phyloP scores from a whole-genome alignment of 2,329 filamentous ascomycete species.

The Aspergillus pseudoviridinutans region DNA sequence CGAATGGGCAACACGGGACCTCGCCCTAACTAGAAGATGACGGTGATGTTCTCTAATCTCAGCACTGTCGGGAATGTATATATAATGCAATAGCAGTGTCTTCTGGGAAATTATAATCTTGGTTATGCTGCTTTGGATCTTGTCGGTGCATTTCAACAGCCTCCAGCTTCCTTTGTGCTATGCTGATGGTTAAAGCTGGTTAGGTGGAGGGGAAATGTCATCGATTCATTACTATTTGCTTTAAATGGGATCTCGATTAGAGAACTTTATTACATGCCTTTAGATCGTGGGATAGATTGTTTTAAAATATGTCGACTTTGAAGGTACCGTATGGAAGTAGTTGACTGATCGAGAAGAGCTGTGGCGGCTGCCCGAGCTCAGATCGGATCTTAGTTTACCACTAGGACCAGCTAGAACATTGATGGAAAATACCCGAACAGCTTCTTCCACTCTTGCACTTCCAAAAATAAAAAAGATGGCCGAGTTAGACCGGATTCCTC shows the following conservation, averaged over 20 bases:
- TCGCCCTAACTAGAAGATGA: conserved; percentile 17
- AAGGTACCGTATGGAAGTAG: not conserved
- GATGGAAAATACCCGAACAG: not conserved
- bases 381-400: not conserved
- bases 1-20: conserved; percentile 22
- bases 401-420: not conserved
- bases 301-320: no score
- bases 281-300: not conserved
- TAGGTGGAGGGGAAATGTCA: not conserved
- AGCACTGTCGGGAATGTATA: conserved; percentile 28
- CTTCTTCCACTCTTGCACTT: not conserved
- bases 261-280: not conserved
- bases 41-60: conserved; percentile 10
- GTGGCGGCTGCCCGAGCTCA: not conserved
- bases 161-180: not conserved
- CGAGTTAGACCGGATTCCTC: conserved; percentile 40
- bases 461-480: conserved; percentile 25
- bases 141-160: not conserved
- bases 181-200: not conserved
- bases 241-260: not conserved
- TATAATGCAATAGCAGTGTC: conserved; percentile 26
- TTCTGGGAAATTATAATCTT: conserved; percentile 12
- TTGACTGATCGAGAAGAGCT: not conserved
- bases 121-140: conserved; percentile 9
- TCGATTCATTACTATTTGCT: not conserved